These are phyloP conservation scores for Aspergillus calidoustus DNA, from an alignment of 2,329 filamentous ascomycete species.

Conservation along the genomic window DNA sequence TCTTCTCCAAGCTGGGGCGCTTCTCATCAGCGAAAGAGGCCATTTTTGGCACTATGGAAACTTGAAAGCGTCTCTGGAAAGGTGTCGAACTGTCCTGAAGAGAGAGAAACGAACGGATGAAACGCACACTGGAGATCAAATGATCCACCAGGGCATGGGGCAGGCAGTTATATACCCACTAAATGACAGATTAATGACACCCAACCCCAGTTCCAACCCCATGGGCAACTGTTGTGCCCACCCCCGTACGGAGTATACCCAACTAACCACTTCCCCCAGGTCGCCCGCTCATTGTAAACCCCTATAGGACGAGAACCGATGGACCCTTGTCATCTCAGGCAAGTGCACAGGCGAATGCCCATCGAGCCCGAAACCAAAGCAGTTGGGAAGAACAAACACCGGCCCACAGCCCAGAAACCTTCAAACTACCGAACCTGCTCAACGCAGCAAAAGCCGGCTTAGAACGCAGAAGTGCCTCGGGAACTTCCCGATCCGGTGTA, in stretches of 20 bases:
- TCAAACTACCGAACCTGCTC: not conserved
- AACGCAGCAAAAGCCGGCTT: conserved; percentile 17
- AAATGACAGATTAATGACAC: not conserved
- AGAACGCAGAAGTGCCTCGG: conserved; percentile 17
- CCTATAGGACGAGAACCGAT: too few species aligned
- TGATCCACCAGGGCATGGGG: not conserved
- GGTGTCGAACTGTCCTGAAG: not conserved
- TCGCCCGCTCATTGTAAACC: too few species aligned
- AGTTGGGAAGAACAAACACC: not conserved
- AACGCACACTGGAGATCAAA: not conserved
- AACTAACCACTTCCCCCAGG: too few species aligned
- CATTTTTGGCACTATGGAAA: not conserved
- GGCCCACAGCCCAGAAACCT: not conserved
- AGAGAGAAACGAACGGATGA: not conserved
- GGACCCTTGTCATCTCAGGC: too few species aligned
- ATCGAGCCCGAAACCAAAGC: not conserved
- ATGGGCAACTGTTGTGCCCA: too few species aligned
- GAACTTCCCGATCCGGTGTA: not conserved
- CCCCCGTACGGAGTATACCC: too few species aligned
- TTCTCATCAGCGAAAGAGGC: conserved; percentile 15
- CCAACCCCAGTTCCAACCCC: too few species aligned
- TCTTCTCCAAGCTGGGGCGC: conserved; percentile 16
- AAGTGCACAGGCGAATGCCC: too few species aligned
- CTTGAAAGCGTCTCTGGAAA: not conserved
- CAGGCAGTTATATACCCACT: conserved; percentile 1